Evolutionary conservation across 108 stramenopile genomes (phyloP), one percentile per base, ranked within the genome.

Genomic region (Discostella pseudostelligera): DNA sequence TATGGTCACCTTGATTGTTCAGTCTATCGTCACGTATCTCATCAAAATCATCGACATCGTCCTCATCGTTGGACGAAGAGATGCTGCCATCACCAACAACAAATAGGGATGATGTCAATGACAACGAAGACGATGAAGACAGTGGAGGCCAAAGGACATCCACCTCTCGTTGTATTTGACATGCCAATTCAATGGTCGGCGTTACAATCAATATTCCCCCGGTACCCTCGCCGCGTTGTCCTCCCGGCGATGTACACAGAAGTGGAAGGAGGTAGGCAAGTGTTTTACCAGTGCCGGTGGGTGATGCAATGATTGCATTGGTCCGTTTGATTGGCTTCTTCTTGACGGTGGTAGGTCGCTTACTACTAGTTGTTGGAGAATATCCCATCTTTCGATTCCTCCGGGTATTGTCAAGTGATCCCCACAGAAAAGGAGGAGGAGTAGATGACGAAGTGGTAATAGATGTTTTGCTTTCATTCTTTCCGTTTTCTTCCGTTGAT

Each of bases 281-380:
- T 0, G 83, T 81, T 67, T 90, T 90, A 9, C 89, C 89, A 10
- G 78, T 82, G 20, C 89, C 86, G 5, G 89, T 90, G 10, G 89
- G 79, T 5, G 83, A 76, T n/a, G 86, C 86, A 24, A 90, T 70
- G 14, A 90, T 67, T 43, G 69, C 78, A 81, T 90, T 84, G n/a
- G 51, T 80, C 17, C 74, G 40, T 2, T 63, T 68, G 19, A 32
- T 83, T 14, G 39, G 35, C 26, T 64, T 72, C 24, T 35, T 57
- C 36, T 63, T 72, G 14, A 22, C 8, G 19, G 17, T 17, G 17
- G 14, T 19, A 22, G n/a, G n/a, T n/a, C 32, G 4, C 32, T 3
- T 4, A 3, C 32, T 32, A 3, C 5, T 32, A 3, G 32, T 32
- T 4, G 32, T 32, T 32, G 32, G 3, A 32, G 32, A 5, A 5